A percentile compares a stretch with the other conserved stretches of the same genome.
phyloP scores from a whole-genome alignment of 176 grass and related monocot genomes.

The Melocanna baccifera region DNA sequence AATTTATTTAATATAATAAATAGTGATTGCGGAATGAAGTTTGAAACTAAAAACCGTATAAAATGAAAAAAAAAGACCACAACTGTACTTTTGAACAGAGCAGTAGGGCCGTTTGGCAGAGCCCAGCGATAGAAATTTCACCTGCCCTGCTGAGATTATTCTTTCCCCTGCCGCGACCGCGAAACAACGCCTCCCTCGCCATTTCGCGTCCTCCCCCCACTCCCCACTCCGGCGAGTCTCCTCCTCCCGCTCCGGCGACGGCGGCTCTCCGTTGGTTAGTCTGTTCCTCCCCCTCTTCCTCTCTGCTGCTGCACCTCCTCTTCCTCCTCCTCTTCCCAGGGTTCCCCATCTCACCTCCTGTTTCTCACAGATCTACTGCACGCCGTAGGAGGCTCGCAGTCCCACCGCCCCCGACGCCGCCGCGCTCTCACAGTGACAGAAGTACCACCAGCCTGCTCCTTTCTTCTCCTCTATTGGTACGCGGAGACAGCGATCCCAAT shows the following conservation, averaged over 20 bases:
- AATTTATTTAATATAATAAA: too few species aligned
- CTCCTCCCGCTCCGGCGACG: background rate
- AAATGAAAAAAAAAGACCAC: too few species aligned
- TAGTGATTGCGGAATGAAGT: too few species aligned
- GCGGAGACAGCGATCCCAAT: background rate
- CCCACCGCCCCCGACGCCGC: background rate
- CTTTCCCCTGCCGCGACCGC: background rate
- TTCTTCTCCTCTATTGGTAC: background rate
- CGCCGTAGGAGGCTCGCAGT: background rate
- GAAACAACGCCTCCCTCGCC: background rate
- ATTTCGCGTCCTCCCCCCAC: background rate
- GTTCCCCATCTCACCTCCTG: background rate
- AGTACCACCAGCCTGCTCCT: background rate
- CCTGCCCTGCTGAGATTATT: background rate
- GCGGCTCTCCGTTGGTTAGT: background rate
- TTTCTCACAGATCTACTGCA: slow-evolving; percentile 15
- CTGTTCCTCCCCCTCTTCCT: background rate
- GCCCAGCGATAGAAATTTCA: too few species aligned
- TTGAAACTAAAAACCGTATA: too few species aligned
- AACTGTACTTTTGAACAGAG: too few species aligned
- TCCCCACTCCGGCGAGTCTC: background rate
- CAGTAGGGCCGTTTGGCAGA: too few species aligned
- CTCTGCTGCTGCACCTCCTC: background rate
- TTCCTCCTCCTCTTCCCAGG: background rate
- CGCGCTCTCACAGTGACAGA: background rate